Evolutionary conservation across 768 basidiomycete species (phyloP).

Genomic region (Sporobolomyces roseus): DNA sequence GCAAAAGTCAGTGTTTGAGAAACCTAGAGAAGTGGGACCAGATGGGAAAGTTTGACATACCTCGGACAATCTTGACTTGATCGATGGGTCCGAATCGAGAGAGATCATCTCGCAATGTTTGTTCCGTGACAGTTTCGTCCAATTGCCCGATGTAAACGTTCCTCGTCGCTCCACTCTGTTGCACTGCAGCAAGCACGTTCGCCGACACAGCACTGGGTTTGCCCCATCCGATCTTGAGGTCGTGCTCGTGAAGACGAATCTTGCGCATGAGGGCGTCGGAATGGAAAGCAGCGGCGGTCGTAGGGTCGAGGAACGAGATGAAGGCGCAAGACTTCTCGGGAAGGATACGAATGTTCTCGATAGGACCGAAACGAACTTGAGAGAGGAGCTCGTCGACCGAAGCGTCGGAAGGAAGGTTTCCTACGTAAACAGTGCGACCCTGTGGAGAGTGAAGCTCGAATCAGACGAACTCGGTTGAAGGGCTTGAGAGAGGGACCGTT

Average conservation of each 20-base stretch:
- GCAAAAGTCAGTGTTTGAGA: not conserved
- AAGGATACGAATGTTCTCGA: conserved; percentile 88
- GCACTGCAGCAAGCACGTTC: conserved; percentile 79
- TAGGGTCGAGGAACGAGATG: conserved; percentile 91
- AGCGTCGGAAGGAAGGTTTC: conserved; percentile 89
- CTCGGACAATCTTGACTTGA: conserved; percentile 95
- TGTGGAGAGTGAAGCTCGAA: not conserved
- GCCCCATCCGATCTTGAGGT: conserved; percentile 98
- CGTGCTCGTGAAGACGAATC: conserved; percentile 83
- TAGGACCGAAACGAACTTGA: conserved; percentile 93
- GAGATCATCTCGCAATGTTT: conserved; percentile 83
- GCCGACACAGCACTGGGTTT: conserved; percentile 85
- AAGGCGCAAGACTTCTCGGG: conserved; percentile 98
- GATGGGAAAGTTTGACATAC: no score
- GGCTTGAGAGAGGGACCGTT: no score
- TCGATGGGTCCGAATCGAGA: conserved; percentile 92
- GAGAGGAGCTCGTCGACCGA: conserved; percentile 97
- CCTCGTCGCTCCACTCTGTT: conserved; percentile 84
- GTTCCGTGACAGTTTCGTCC: conserved; percentile 63
- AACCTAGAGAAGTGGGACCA: no score
- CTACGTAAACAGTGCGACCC: conserved; percentile 86
- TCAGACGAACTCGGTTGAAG: not conserved
- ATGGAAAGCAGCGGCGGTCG: conserved; percentile 91
- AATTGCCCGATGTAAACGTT: conserved; percentile 96
- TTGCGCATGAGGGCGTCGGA: conserved; percentile 96